phyloP scores from a whole-genome alignment of 75 land plant species.

The Chamaecyparis obtusa region DNA sequence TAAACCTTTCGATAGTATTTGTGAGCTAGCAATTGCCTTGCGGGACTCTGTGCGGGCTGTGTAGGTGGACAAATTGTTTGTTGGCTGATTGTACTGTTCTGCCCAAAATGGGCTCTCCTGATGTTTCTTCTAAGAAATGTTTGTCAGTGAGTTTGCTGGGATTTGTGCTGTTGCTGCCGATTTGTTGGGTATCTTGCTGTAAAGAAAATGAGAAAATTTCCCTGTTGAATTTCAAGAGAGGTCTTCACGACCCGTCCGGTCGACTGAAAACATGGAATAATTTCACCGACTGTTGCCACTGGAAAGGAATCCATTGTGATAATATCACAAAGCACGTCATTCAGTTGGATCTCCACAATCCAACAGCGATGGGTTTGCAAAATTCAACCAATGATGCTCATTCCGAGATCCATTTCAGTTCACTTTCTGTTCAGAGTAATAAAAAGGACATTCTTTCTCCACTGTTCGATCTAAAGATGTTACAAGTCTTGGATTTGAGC shows the following conservation, averaged over 20 bases:
- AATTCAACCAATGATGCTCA: background rate
- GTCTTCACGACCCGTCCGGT: background rate
- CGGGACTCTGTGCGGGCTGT: too few species aligned
- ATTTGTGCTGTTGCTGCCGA: background rate
- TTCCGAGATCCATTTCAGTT: background rate
- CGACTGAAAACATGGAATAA: background rate
- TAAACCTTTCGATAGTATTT: too few species aligned
- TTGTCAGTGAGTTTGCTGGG: too few species aligned
- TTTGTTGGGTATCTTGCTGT: background rate
- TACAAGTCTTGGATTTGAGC: background rate
- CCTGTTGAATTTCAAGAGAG: background rate
- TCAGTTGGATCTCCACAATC: too few species aligned
- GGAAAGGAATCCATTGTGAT: too few species aligned
- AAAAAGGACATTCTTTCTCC: constrained; percentile 14
- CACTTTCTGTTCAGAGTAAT: background rate
- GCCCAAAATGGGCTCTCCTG: too few species aligned
- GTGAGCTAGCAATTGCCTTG: too few species aligned
- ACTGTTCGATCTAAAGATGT: background rate
- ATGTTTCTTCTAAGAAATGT: too few species aligned
- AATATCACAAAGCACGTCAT: too few species aligned
- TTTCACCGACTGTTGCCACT: background rate
- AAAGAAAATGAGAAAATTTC: background rate
- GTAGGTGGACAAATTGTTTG: too few species aligned
- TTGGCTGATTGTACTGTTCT: too few species aligned
- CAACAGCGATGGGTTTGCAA: too few species aligned